These are phyloP conservation scores for Arachnopeziza araneosa DNA, from an alignment of 2,329 filamentous ascomycete genomes.

Conservation along the genomic window DNA sequence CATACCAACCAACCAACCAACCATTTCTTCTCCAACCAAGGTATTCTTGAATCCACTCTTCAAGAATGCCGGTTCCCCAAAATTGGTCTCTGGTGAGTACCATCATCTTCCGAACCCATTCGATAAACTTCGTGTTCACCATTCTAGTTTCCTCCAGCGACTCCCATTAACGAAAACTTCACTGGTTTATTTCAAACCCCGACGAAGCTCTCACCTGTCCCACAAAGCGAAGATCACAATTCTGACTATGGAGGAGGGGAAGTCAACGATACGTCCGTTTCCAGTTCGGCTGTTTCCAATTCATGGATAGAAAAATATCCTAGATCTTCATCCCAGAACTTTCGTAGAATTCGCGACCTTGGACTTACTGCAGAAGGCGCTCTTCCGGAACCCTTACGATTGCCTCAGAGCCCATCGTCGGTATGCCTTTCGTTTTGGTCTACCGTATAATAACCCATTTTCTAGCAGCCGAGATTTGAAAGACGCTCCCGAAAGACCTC, in stretches of 20 bases:
- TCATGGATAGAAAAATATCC: not conserved
- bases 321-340: too few relatives aligned
- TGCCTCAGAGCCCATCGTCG: not conserved
- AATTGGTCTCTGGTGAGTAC: too few relatives aligned
- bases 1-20: too few relatives aligned
- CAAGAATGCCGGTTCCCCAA: too few relatives aligned
- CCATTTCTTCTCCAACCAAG: too few relatives aligned
- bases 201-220: conserved; percentile 14
- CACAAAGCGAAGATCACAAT: conserved; percentile 12
- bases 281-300: conserved; percentile 8
- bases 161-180: too few relatives aligned
- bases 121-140: too few relatives aligned
- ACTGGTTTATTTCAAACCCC: too few relatives aligned
- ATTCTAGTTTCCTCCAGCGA: too few relatives aligned
- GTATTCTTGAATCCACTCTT: too few relatives aligned
- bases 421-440: not conserved
- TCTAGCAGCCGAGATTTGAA: not conserved
- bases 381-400: not conserved
- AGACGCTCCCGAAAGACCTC: not conserved
- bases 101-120: too few relatives aligned
- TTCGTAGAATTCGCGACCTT: not conserved
- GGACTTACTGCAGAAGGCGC: too few relatives aligned
- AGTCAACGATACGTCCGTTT: conserved; percentile 21
- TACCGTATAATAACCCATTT: not conserved
- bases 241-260: conserved; percentile 18